Base-by-base conservation (phyloP, 2,329 filamentous ascomycete species). In the Trichoderma sp. region DNA sequence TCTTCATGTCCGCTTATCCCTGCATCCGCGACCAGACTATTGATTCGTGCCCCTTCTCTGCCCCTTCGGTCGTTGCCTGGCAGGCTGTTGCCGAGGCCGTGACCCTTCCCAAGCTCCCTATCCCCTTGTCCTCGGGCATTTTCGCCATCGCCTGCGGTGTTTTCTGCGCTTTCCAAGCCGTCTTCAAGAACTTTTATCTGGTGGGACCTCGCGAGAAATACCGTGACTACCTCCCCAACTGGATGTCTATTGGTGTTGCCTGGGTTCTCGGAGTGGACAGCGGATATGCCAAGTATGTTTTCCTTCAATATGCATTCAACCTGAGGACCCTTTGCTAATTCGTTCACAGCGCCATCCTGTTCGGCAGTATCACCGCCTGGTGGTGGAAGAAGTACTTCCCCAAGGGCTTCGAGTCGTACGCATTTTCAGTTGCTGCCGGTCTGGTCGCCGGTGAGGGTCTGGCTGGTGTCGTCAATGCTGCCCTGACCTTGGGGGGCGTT, bases 1-100 rank as follows among this genome's bases (percentile, higher is more conserved):
- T 90, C 51, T 90, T 90, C 78, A 82, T 85, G 67, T 81, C 83
- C 5, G 88, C 88, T 0, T 90, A 91, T 74, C 88, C 88, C 0
- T 90, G 88, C 72, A 88, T 90, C 69, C 82, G 86, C 72, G 78
- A 83, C 7, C 68, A 72, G 66, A 79, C 82, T 24, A 47, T 43
- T 44, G 64, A 4, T 65, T 66, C 67, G 12, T 90, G 88, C 72
- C 76, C 83, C 39, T 91, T 90, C 77, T 71, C 74, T 9, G 85
- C 85, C 1, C 88, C 88, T 3, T 88, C 86, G 2, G 87, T 90
- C 15, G 77, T 83, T 0, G 88, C 88, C 0, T 90, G 88, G 88
- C 80, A 83, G 47, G 88, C 88, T 5, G 85, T 90, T 6, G 87
- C 88, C 2, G 64, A 84, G 54, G 86, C 85, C 19, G 84, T 87